phyloP scores from a whole-genome alignment of 1,139 yeast genomes.

The Suhomyces wounanorum region DNA sequence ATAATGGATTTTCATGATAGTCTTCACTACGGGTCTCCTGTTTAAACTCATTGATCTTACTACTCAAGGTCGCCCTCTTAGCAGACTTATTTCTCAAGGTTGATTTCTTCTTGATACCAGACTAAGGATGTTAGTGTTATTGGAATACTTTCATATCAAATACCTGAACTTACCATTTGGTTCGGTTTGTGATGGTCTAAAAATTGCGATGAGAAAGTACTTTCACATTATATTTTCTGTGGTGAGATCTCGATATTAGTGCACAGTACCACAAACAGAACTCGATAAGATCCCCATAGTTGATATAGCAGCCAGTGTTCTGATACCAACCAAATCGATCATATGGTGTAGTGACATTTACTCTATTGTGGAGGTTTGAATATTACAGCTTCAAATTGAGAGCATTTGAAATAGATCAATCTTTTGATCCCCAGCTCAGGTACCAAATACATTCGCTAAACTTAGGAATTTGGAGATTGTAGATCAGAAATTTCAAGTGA shows the following conservation, averaged over 20 bases:
- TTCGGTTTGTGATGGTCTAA: slow-evolving; percentile 2
- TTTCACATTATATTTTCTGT: background rate
- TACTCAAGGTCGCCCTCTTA: slow-evolving; percentile 22
- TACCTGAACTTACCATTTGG: slow-evolving; percentile 11
- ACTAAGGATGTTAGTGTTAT: slow-evolving; percentile 19
- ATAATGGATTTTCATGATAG: slow-evolving; percentile 50
- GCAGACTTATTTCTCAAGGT: slow-evolving; percentile 39
- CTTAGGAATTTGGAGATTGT: no score
- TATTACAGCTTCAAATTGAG: no score
- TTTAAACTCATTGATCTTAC: slow-evolving; percentile 31
- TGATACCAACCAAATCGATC: no score
- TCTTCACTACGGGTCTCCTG: slow-evolving; percentile 18
- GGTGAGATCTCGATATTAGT: background rate
- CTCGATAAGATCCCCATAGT: no score
- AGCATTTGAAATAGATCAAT: no score
- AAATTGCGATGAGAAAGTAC: slow-evolving; percentile 6
- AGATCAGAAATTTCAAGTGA: no score
- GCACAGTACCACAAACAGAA: background rate
- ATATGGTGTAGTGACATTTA: no score
- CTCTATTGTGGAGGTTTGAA: no score
- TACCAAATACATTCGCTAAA: no score
- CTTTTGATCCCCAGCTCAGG: no score
- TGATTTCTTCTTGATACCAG: slow-evolving; percentile 40
- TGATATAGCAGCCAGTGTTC: no score
- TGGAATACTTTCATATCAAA: background rate